Evolutionary conservation across 2,329 filamentous ascomycete species (phyloP).

Genomic region (Penicillium sumatraense): DNA sequence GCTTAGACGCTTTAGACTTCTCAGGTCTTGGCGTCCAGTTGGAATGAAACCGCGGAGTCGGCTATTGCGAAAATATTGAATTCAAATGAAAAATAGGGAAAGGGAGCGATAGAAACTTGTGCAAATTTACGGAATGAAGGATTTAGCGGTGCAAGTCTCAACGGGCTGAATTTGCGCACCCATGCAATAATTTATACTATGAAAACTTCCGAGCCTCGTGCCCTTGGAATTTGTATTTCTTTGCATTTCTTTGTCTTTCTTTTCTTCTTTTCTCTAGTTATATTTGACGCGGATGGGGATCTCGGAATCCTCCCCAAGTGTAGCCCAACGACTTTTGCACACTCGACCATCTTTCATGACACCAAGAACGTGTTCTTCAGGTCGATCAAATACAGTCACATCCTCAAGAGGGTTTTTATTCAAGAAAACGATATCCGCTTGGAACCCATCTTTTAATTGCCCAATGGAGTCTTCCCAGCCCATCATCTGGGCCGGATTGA

Average conservation of each 20-base stretch:
- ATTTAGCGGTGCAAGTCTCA: too few species aligned
- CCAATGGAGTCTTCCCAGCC: slow-evolving; percentile 53
- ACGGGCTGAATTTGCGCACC: too few species aligned
- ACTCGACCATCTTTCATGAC: slow-evolving; percentile 62
- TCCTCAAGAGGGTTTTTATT: slow-evolving; percentile 60
- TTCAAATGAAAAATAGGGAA: too few species aligned
- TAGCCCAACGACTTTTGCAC: slow-evolving; percentile 37
- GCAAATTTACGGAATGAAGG: too few species aligned
- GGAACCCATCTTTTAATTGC: slow-evolving; percentile 54
- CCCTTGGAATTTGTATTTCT: too few species aligned
- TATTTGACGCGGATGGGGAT: slow-evolving; percentile 25
- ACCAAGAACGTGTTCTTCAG: slow-evolving; percentile 53
- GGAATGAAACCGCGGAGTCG: too few species aligned
- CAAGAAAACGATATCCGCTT: slow-evolving; percentile 58
- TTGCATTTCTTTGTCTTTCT: too few species aligned
- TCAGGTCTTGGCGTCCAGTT: slow-evolving; percentile 13
- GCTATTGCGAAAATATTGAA: too few species aligned
- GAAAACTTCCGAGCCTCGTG: too few species aligned
- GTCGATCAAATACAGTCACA: slow-evolving; percentile 54
- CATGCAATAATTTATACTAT: too few species aligned
- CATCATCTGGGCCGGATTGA: slow-evolving; percentile 58
- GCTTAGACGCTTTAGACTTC: slow-evolving; percentile 31
- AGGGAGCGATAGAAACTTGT: too few species aligned
- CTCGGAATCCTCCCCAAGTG: slow-evolving; percentile 23
- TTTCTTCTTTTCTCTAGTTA: slow-evolving; percentile 5